Conservation (phyloP, 331 rosid species). For the Rhamnella rubrinervis region DNA sequence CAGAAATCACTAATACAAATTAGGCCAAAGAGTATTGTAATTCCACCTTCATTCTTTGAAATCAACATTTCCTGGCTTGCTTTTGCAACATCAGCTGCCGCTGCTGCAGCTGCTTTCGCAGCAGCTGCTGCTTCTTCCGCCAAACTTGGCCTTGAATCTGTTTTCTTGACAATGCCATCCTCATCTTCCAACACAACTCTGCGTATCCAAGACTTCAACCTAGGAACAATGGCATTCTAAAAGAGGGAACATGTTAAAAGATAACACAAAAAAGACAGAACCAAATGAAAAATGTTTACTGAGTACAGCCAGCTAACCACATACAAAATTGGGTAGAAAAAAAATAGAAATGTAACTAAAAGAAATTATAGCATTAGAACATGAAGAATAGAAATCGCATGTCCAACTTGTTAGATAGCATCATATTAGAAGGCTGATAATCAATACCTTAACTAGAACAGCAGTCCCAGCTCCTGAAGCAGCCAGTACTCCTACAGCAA, state of each 20-base stretch:
- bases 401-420: conserved; percentile 5
- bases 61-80: conserved; percentile 78
- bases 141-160: conserved; percentile 50
- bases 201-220: conserved; percentile 88
- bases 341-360: conserved; percentile 21
- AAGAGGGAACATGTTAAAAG: conserved; percentile 26
- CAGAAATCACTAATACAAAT: not conserved
- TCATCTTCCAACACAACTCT: conserved; percentile 70
- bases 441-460: conserved; percentile 69
- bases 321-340: conserved; percentile 11
- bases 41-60: conserved; percentile 76
- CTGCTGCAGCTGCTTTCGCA: conserved; percentile 96
- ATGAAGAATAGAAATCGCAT: conserved; percentile 2
- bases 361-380: conserved; percentile 14
- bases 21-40: conserved; percentile 18
- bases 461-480: conserved; percentile 85
- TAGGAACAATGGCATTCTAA: conserved; percentile 76
- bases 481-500: conserved; percentile 69
- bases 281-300: conserved; percentile 10
- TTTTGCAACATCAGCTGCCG: conserved; percentile 91
- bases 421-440: conserved; percentile 11
- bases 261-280: conserved; percentile 21
- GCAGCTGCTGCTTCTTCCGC: conserved; percentile 84
- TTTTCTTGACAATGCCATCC: conserved; percentile 40
- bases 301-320: conserved; percentile 3